Conservation (phyloP, 139 green algal species). For the Volvox africanus region DNA sequence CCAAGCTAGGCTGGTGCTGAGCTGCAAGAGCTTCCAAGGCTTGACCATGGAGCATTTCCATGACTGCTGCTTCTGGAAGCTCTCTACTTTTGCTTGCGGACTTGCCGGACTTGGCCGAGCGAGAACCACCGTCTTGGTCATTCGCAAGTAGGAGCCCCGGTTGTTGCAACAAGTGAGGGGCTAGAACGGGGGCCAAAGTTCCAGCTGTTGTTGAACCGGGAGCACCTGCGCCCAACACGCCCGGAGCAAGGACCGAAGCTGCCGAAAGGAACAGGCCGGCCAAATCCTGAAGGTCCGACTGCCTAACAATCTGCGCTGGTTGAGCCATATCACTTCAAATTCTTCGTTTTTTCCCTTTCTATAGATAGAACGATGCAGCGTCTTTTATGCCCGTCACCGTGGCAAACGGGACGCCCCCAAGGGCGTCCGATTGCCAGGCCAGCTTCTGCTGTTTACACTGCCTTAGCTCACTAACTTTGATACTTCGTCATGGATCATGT, state of each 20-base stretch:
- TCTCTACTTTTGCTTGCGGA: background rate
- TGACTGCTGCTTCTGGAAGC: background rate
- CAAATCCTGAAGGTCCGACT: slow-evolving; percentile 24
- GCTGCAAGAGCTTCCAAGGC: slow-evolving; percentile 4
- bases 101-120: slow-evolving; percentile 1
- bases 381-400: background rate
- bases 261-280: slow-evolving; percentile 33
- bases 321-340: background rate
- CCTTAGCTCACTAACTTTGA: no score
- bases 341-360: background rate
- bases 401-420: slow-evolving; percentile 21
- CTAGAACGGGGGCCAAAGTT: background rate
- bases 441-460: no score
- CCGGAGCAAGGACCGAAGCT: slow-evolving; percentile 1
- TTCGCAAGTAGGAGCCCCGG: background rate
- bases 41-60: background rate
- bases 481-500: no score
- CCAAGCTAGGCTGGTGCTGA: background rate
- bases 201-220: background rate
- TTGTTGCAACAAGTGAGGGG: background rate
- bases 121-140: background rate
- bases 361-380: background rate
- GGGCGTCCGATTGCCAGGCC: slow-evolving; percentile 18
- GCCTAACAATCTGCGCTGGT: slow-evolving; percentile 7
- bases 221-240: background rate